Conservation (phyloP, 139 green algal species). For the Chlorella ohadii region DNA sequence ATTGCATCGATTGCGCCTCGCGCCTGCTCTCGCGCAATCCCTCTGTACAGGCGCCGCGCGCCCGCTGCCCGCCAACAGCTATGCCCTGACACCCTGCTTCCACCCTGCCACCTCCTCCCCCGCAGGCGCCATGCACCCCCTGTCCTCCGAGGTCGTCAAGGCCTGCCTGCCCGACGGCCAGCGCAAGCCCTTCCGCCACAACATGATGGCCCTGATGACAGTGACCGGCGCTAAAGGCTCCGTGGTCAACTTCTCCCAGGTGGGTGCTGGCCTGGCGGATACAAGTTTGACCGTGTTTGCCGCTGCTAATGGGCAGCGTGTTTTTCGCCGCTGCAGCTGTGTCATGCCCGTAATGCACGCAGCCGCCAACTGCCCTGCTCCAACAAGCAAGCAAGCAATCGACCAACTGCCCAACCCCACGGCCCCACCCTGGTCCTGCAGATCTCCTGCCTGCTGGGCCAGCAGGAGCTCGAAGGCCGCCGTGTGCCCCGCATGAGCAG, state of each 20-base stretch:
- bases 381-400: too few relatives aligned
- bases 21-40: too few relatives aligned
- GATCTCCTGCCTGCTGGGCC: constrained; percentile 94
- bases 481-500: constrained; percentile 91
- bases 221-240: constrained; percentile 92
- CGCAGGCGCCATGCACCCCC: constrained; percentile 83
- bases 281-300: not conserved
- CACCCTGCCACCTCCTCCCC: too few relatives aligned
- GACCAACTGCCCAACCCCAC: too few relatives aligned
- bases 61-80: not conserved
- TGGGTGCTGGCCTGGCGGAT: not conserved
- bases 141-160: constrained; percentile 87
- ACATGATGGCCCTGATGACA: constrained; percentile 98
- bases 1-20: too few relatives aligned
- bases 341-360: too few relatives aligned
- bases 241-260: constrained; percentile 97
- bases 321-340: too few relatives aligned
- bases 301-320: too few relatives aligned
- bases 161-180: constrained; percentile 80
- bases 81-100: too few relatives aligned
- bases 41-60: too few relatives aligned
- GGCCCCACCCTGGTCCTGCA: too few relatives aligned
- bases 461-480: constrained; percentile 98
- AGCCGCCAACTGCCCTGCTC: too few relatives aligned
- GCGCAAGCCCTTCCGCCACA: constrained; percentile 87